Conservation (phyloP, 345 rosid genomes). For the Arabidopsis arenosa region DNA sequence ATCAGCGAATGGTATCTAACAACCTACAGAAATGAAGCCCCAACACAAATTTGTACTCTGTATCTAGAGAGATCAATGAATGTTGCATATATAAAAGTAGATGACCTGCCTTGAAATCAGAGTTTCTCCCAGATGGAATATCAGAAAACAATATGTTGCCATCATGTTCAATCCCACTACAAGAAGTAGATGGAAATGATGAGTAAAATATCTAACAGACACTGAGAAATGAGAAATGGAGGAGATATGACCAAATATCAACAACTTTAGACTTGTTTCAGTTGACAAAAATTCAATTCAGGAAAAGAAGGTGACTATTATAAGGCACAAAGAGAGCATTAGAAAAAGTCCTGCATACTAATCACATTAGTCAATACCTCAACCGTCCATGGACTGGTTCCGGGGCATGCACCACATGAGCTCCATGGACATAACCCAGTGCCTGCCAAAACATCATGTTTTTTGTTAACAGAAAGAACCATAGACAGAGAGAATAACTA, state of each 20-base stretch:
- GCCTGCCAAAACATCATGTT: conserved; percentile 66
- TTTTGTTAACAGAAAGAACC: background rate
- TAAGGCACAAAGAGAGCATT: conserved; percentile 16
- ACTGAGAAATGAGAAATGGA: background rate
- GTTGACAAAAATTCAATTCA: background rate
- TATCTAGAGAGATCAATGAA: conserved; percentile 28
- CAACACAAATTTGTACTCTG: conserved; percentile 19
- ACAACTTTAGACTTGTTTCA: background rate
- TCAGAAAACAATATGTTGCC: conserved; percentile 70
- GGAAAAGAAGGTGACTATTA: background rate
- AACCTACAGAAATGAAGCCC: conserved; percentile 56
- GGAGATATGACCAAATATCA: conserved; percentile 16
- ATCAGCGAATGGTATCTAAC: conserved; percentile 95
- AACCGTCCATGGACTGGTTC: conserved; percentile 96
- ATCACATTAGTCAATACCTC: conserved; percentile 60
- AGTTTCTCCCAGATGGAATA: conserved; percentile 80
- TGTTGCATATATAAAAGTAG: conserved; percentile 22
- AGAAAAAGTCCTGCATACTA: conserved; percentile 8
- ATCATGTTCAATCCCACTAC: conserved; percentile 88
- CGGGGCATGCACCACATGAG: conserved; percentile 79
- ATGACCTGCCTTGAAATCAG: conserved; percentile 79
- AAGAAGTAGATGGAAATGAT: conserved; percentile 26
- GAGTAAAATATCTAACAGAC: conserved; percentile 24
- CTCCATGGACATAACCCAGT: conserved; percentile 90
- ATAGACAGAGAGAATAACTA: conserved; percentile 14